Evolutionary conservation across 495 filamentous ascomycete species (phyloP).

Genomic region (Penicillium turbatum): DNA sequence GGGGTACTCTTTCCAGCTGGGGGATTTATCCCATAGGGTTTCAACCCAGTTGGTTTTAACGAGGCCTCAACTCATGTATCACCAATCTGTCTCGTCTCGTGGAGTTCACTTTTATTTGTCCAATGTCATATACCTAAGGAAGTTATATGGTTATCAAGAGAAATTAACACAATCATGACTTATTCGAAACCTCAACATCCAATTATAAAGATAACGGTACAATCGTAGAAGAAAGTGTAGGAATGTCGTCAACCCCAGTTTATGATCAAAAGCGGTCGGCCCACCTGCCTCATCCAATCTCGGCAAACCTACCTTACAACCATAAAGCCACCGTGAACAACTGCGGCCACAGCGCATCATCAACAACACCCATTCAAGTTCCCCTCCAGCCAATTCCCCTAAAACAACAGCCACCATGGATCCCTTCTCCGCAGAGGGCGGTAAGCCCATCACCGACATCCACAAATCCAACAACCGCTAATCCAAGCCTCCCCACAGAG

Average conservation of each 20-base stretch:
- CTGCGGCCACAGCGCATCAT: conserved; percentile 21
- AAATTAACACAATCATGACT: too few species aligned
- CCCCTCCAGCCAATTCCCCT: conserved; percentile 9
- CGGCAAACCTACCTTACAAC: conserved; percentile 22
- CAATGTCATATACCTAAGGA: too few species aligned
- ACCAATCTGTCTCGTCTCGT: not conserved
- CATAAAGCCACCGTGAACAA: conserved; percentile 22
- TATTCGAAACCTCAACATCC: not conserved
- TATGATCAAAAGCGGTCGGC: conserved; percentile 25
- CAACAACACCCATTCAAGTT: conserved; percentile 14
- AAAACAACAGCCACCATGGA: conserved; percentile 59
- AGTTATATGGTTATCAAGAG: too few species aligned
- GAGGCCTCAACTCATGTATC: conserved; percentile 1
- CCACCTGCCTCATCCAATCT: conserved; percentile 20
- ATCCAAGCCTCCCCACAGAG: conserved; percentile 49
- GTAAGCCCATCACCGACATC: conserved; percentile 32
- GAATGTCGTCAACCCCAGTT: not conserved
- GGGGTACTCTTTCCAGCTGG: conserved; percentile 1
- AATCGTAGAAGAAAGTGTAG: not conserved
- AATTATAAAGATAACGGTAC: not conserved
- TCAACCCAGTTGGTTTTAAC: conserved; percentile 1
- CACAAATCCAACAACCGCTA: conserved; percentile 2
- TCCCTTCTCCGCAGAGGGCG: conserved; percentile 90
- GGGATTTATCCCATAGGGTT: not conserved
- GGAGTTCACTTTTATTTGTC: too few species aligned